Base-by-base conservation (phyloP, 176 grass and related monocot genomes). In the Otatea glauca region DNA sequence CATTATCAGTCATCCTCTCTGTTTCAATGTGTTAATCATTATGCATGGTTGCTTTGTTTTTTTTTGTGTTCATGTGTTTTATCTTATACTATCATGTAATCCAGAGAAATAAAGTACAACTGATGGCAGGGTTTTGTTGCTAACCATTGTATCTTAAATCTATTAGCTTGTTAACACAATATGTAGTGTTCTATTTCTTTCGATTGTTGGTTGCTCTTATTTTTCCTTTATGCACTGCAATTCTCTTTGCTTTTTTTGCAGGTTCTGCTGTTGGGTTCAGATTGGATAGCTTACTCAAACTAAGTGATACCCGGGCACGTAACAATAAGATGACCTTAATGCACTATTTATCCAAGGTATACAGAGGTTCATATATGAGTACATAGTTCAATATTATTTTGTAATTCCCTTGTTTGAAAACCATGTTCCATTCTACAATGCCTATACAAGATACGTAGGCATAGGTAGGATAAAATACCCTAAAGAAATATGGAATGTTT, bases 281-380 rank as follows among this genome's bases (percentile, higher is more conserved):
- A 84, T 92, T 96, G 89, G 96, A 98, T 83, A 98, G 96, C 81
- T 90, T 98, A 88, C 93, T 98, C 65, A 98, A 96, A 91, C 81
- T 98, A 81, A 94, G 89, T 48, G 96, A 98, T 64, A 98, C 96
- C 14, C 93, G 96, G 63, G 96, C 93, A 78, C 93, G 91, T 42
- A 98, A 98, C 85, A 98, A 98, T 83, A 98, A 96, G 88, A 96
- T 92, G 88, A 98, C 96, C 67, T 86, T 98, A 83, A 98, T 98
- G 96, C 96, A 98, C 90, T 98, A 95, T 88, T 90, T 98, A 78
- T 96, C 91, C 78, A 98, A 98, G 96, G 96, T 98, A 82, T 51
- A 18, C 45, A 23, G 47, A 3, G 50, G 60, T 76, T 75, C 72
- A 75, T 75, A 65, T 51, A 65, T 41, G 48, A 41, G 56, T 71